phyloP scores from a whole-genome alignment of 257 asterid genomes.

The Jacaranda copaia region DNA sequence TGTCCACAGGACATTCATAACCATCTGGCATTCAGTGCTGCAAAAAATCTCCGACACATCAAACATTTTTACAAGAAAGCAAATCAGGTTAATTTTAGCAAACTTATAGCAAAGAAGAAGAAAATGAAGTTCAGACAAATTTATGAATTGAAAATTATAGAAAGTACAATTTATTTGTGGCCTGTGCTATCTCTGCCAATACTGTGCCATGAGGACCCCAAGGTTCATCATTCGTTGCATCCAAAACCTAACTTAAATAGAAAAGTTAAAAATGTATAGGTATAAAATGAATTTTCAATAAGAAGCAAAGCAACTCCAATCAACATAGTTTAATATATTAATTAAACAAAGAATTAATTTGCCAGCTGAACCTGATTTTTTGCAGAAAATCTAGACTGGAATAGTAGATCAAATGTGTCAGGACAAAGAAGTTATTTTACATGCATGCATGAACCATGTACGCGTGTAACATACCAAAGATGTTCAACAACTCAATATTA shows the following conservation, averaged over 20 bases:
- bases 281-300: background rate
- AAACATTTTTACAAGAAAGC: constrained; percentile 34
- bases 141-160: constrained; percentile 35
- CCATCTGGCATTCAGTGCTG: constrained; percentile 92
- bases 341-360: constrained; percentile 5
- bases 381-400: background rate
- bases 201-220: constrained; percentile 99
- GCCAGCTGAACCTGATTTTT: background rate
- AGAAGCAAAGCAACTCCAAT: background rate
- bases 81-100: constrained; percentile 23
- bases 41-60: constrained; percentile 48
- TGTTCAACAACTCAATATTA: background rate
- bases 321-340: background rate
- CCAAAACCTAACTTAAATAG: constrained; percentile 73
- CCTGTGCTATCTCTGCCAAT: constrained; percentile 94
- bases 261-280: constrained; percentile 32
- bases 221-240: constrained; percentile 98
- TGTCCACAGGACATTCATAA: constrained; percentile 94
- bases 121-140: constrained; percentile 26
- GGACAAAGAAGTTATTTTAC: background rate
- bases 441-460: constrained; percentile 9
- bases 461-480: background rate
- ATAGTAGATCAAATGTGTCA: constrained; percentile 6
- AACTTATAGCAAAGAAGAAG: constrained; percentile 29
- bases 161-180: constrained; percentile 88